Conservation (phyloP, 768 basidiomycete genomes). For the Cystofilobasidium macerans region DNA sequence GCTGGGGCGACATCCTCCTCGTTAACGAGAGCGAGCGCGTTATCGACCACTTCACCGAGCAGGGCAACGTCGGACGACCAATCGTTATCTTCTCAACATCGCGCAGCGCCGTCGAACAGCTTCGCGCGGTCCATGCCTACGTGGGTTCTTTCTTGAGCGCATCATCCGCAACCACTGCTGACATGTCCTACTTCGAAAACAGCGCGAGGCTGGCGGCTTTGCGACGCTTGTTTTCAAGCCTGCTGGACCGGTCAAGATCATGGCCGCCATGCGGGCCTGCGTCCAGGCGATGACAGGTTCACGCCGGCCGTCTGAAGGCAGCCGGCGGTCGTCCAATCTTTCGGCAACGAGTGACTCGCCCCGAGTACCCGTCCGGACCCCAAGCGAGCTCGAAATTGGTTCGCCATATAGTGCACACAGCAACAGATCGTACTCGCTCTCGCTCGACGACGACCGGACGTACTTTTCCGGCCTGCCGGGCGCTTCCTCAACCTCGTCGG, state of each 20-base stretch:
- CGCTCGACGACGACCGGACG: not conserved
- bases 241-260: conserved; percentile 65
- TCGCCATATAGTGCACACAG: conserved; percentile 4
- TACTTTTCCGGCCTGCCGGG: not conserved
- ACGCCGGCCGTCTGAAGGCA: not conserved
- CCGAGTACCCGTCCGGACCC: not conserved
- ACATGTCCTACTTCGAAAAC: not conserved
- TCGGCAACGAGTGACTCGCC: not conserved
- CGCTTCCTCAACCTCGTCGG: not conserved
- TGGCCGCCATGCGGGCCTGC: conserved; percentile 54
- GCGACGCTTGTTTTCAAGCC: conserved; percentile 85
- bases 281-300: conserved; percentile 38
- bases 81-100: conserved; percentile 65
- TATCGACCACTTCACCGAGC: conserved; percentile 44
- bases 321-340: conserved; percentile 1
- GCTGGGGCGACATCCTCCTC: conserved; percentile 13
- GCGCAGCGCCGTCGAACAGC: conserved; percentile 48
- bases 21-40: conserved; percentile 17
- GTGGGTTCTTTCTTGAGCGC: conserved; percentile 41
- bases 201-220: conserved; percentile 56
- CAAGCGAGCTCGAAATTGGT: not conserved
- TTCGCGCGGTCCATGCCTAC: conserved; percentile 56
- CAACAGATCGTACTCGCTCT: conserved; percentile 7
- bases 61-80: conserved; percentile 51
- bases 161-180: not conserved